These are phyloP conservation scores for Coprinopsis sp. DNA, from an alignment of 768 basidiomycete genomes.

Conservation along the genomic window DNA sequence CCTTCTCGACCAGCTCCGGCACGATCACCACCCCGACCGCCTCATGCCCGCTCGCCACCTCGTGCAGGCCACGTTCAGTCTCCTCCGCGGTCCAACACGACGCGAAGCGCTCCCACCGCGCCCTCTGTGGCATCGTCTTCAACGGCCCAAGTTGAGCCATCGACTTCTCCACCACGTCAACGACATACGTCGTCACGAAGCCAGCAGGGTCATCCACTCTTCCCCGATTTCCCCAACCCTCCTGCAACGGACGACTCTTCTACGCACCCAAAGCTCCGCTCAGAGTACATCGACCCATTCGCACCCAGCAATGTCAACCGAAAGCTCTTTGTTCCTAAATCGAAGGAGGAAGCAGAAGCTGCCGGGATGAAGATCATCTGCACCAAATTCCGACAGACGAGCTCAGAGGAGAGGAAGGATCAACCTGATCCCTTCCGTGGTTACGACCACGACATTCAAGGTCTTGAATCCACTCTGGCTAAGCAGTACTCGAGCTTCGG, in stretches of 20 bases:
- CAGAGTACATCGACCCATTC: neutral
- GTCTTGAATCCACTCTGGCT: neutral
- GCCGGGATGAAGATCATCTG: slow-evolving; percentile 35
- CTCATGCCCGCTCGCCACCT: no score
- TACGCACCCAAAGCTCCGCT: no score
- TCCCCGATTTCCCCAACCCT: no score
- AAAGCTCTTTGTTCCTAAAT: slow-evolving; percentile 19
- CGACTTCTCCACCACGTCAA: no score
- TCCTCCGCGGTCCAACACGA: neutral
- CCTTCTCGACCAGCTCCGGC: slow-evolving; percentile 2
- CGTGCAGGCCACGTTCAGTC: no score
- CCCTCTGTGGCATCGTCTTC: no score
- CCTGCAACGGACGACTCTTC: no score
- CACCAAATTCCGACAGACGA: slow-evolving; percentile 31
- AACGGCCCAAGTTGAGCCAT: no score
- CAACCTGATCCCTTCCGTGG: slow-evolving; percentile 3
- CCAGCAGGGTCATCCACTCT: neutral
- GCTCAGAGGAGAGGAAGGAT: slow-evolving; percentile 5
- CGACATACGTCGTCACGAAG: neutral
- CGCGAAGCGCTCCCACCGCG: no score
- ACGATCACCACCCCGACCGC: neutral
- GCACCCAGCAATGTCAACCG: neutral
- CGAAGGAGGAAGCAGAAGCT: slow-evolving; percentile 23
- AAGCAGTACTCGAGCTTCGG: slow-evolving; percentile 4
- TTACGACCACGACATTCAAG: neutral